Evolutionary conservation across 495 filamentous ascomycete species (phyloP).

Genomic region (Penicillium herquei): DNA sequence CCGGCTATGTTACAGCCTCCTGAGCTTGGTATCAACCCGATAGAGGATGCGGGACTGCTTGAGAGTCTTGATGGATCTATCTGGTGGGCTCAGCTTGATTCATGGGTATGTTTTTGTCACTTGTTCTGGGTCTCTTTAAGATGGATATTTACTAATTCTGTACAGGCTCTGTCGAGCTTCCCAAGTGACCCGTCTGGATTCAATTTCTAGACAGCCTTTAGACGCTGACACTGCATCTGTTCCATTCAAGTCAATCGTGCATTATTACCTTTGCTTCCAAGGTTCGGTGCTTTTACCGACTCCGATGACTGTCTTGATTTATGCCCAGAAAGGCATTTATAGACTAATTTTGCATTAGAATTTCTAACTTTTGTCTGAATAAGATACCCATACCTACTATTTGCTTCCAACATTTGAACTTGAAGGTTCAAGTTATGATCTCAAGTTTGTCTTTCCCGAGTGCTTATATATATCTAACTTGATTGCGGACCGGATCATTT

Average conservation of each 20-base stretch:
- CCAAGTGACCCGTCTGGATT: conserved; percentile 23
- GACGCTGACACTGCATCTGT: too few relatives aligned
- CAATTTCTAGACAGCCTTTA: conserved; percentile 17
- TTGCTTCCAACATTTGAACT: too few relatives aligned
- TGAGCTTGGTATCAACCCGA: conserved; percentile 19
- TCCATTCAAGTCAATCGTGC: neutral
- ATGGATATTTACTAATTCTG: conserved; percentile 5
- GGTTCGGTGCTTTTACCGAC: neutral
- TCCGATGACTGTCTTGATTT: neutral
- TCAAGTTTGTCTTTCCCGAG: too few relatives aligned
- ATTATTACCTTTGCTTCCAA: too few relatives aligned
- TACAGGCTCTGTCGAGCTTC: conserved; percentile 25
- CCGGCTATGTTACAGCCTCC: conserved; percentile 15
- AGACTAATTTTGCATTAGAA: too few relatives aligned
- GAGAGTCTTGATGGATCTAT: conserved; percentile 29
- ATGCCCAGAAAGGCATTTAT: too few relatives aligned
- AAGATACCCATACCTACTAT: too few relatives aligned
- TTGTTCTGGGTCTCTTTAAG: neutral
- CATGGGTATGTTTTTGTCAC: conserved; percentile 25
- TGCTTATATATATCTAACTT: too few relatives aligned
- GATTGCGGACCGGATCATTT: too few relatives aligned
- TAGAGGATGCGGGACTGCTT: conserved; percentile 25
- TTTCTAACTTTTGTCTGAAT: too few relatives aligned
- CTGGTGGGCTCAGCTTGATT: conserved; percentile 34
- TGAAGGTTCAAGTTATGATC: too few relatives aligned